These are phyloP conservation scores for Effrenium voratum DNA, from an alignment of 73 alveolate genomes.

Conservation along the genomic window DNA sequence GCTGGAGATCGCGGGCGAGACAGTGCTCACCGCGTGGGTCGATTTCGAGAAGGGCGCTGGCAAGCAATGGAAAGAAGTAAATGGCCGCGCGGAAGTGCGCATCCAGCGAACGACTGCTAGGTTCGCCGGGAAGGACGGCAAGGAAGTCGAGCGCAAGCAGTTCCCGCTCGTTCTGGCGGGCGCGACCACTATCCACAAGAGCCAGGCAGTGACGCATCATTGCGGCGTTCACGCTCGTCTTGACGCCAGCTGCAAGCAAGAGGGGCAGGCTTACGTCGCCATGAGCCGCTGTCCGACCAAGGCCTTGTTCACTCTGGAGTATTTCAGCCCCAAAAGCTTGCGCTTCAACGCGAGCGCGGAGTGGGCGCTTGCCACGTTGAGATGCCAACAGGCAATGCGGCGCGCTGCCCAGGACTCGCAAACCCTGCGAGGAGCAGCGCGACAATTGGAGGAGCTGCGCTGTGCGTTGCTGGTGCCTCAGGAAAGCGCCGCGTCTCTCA, in stretches of 20 bases:
- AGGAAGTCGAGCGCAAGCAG: conserved; percentile 20
- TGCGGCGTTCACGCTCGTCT: conserved; percentile 29
- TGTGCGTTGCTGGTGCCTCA: not conserved
- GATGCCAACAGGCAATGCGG: not conserved
- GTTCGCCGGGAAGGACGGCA: not conserved
- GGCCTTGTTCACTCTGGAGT: conserved; percentile 3
- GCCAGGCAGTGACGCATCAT: conserved; percentile 45
- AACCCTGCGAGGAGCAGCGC: no score
- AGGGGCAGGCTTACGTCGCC: conserved; percentile 62
- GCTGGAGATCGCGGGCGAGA: not conserved
- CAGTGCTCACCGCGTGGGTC: not conserved
- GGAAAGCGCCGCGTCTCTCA: not conserved
- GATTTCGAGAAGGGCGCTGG: not conserved
- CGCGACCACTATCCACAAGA: conserved; percentile 48
- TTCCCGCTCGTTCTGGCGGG: conserved; percentile 16
- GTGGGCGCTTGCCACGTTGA: conserved; percentile 1
- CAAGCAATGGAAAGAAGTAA: not conserved
- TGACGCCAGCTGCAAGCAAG: not conserved
- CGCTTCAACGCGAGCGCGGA: not conserved
- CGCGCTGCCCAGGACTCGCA: not conserved
- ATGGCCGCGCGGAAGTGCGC: not conserved
- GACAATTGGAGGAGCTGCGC: not conserved
- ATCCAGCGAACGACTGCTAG: not conserved
- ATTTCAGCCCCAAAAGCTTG: not conserved
- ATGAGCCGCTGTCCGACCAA: conserved; percentile 42